Percentiles rank a stretch among this genome's conserved stretches.
phyloP scores from a whole-genome alignment of 2,329 filamentous ascomycete species.

The Alternaria tenuissima region DNA sequence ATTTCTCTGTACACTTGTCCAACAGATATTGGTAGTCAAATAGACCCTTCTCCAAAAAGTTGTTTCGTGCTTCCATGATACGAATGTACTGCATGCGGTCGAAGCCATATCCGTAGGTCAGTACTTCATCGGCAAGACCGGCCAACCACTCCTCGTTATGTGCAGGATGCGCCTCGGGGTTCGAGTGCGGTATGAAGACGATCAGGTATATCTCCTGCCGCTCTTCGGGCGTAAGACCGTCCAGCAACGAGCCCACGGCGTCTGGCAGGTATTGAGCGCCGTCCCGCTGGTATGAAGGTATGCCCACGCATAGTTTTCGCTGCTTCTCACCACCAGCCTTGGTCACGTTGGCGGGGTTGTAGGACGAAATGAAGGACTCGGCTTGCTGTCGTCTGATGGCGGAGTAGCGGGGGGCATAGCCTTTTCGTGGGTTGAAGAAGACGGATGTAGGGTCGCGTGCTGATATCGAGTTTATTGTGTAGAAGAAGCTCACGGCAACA shows the following conservation, averaged over 20 bases:
- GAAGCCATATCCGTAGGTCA: slow-evolving; percentile 51
- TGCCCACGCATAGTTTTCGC: slow-evolving; percentile 54
- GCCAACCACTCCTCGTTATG: slow-evolving; percentile 54
- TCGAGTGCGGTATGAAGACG: slow-evolving; percentile 56
- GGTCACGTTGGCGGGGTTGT: slow-evolving; percentile 27
- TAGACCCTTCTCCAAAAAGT: slow-evolving; percentile 52
- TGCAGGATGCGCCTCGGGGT: slow-evolving; percentile 53
- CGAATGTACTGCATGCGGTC: slow-evolving; percentile 47
- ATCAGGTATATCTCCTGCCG: slow-evolving; percentile 53
- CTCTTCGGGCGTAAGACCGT: slow-evolving; percentile 54
- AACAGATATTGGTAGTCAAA: slow-evolving; percentile 57
- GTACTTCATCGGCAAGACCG: slow-evolving; percentile 52
- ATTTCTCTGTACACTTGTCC: slow-evolving; percentile 50
- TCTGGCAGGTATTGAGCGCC: slow-evolving; percentile 52
- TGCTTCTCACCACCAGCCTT: slow-evolving; percentile 26
- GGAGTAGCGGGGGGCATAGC: slow-evolving; percentile 46
- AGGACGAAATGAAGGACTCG: slow-evolving; percentile 34
- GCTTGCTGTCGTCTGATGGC: slow-evolving; percentile 41
- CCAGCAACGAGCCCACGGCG: slow-evolving; percentile 56
- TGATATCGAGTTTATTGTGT: slow-evolving; percentile 36
- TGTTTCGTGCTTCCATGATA: slow-evolving; percentile 38
- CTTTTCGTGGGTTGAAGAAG: slow-evolving; percentile 46
- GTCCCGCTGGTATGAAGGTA: slow-evolving; percentile 54
- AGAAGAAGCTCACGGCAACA: slow-evolving; percentile 28
- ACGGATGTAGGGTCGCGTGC: slow-evolving; percentile 47